Base-by-base conservation (phyloP, 1,284 basidiomycete species). In the Farysia itapuensis region DNA sequence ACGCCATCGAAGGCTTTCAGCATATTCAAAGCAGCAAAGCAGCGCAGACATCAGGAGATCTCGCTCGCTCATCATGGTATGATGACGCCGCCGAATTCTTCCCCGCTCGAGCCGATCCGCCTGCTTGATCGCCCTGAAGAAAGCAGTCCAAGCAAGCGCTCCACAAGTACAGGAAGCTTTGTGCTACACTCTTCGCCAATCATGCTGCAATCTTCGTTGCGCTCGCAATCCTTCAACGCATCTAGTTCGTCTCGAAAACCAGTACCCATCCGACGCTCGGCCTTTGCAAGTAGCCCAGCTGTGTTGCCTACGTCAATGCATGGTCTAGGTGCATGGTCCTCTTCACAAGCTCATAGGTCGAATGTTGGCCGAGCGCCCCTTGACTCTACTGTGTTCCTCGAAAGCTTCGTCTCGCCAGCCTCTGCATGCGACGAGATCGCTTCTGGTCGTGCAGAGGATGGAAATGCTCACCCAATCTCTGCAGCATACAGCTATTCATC, bases 401-500 rank as follows among this genome's bases (percentile, higher is more conserved):
- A 63, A 21, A 49, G 46, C 9, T 50, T 64, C 33, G 46, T 64
- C n/a, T 64, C 61, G 12, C 44, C 51, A 9, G 30, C 44, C 4
- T 39, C 33, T 8, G 56, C 51, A 35, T 28, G 35, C 19, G 24
- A 16, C 21, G 50, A 33, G 31, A 39, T 56, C 22, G 28, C 43
- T 2, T 46, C 51, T 6, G 39, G 34, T 18, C 9, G 39, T 4
- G 40, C 47, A 21, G 43, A 52, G 15, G 54, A 46, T 1, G 23
- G 36, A 6, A 26, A 49, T 13, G 48, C 66, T 2, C 66, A 69
- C 29, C 69, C 69, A 5, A 53, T 74, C 20, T 57, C 56, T 24
- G 61, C 61, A 8, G 47, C 64, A 2, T 72, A 72, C 47, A 59
- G 57, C 37, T 64, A 73, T 22, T 63, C 48, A 4, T 54, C 63